Evolutionary conservation across 2,329 filamentous ascomycete species (phyloP), one percentile per base, ranked within the genome.

Genomic region (Moelleriella libera): DNA sequence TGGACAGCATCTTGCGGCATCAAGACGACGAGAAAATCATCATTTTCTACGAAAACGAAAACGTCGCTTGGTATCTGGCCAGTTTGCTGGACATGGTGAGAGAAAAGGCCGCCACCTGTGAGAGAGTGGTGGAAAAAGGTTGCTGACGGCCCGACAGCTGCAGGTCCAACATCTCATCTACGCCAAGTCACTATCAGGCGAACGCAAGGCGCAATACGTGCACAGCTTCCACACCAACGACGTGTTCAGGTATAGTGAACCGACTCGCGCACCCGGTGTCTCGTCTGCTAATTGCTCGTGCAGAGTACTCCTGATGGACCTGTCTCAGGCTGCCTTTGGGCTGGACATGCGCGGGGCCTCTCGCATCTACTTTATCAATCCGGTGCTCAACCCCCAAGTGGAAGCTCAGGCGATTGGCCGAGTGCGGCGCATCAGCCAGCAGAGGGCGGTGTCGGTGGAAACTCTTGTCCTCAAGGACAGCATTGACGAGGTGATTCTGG

Each of bases 341-440:
- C 71, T 97, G 0, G 89, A 96, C 59, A 80, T 96, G 62, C 82
- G 81, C 46, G 80, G 78, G 9, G 89, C 89, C 1, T 92, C 85
- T 5, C 72, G 90, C 2, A 82, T 97, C 8, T 94, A 88, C 63
- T 96, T 97, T 52, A 75, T 94, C 48, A 90, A 84, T 52, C 89
- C 90, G 0, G 86, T 94, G 10, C 83, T 92, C 60, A 85, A 89
- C 46, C 88, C 88, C 0, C 78, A 85, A 52, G 75, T 94, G 1
- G 86, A 94, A 61, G 88, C 85, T 1, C 90, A 97, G 62, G 90
- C 90, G 0, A 87, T 96, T 52, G 94, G 94, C 50, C 82, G 90
- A 58, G 88, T 85, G 0, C 84, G 94, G 54, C 76, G 90, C 10
- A 94, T 96, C 55, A 88, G 88, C 9, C 89, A 96, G 61, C 80